Base-by-base conservation (phyloP, 148 eudicot genomes). In the Amaranthus cruentus region DNA sequence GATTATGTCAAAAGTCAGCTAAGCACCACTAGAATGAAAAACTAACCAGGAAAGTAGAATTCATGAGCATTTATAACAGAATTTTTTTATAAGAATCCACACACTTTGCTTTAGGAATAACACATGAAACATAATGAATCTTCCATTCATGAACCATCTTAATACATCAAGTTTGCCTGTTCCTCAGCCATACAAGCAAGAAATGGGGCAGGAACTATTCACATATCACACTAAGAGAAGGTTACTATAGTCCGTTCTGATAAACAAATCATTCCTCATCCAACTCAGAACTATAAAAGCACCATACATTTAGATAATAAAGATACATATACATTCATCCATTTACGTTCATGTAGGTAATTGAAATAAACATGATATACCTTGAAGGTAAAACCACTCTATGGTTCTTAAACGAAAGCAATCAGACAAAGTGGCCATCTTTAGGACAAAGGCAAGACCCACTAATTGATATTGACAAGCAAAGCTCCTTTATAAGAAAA, bases 161-260 rank as follows among this genome's bases (percentile, higher is more conserved):
- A 28, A 2, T 28, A 28, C 38, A 78, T 81, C 73, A 87, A 56
- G 68, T 80, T 82, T 52, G 86, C 84, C 61, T 76, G 81, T 7
- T 88, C 91, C 75, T 82, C 85, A 7, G 67, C 72, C 8, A 87
- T 85, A 84, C 89, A 85, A 62, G 92, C 74, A 75, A 88, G 80
- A 74, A 88, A 83, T 28, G 77, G 81, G 78, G 80, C 89, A 80
- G 52, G 88, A 85, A 82, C 89, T 88, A 73, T 68, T 72, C 15
- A 56, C 3, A 50, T 4, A 55, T 18, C 46, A 18, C 71, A 68
- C 56, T 8, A 12, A 68, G 70, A 48, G 15, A 50, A 49, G 21
- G 5, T 11, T 68, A 10, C 2, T 64, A 21, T 6, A 4, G 14
- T 13, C 3, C 11, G 12, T 11, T 4, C 5, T 50, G 12, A 14